Percentiles rank a stretch among this genome's conserved stretches.
Evolutionary conservation across 257 asterid species (phyloP).

Genomic region (Solanum dulcamara): DNA sequence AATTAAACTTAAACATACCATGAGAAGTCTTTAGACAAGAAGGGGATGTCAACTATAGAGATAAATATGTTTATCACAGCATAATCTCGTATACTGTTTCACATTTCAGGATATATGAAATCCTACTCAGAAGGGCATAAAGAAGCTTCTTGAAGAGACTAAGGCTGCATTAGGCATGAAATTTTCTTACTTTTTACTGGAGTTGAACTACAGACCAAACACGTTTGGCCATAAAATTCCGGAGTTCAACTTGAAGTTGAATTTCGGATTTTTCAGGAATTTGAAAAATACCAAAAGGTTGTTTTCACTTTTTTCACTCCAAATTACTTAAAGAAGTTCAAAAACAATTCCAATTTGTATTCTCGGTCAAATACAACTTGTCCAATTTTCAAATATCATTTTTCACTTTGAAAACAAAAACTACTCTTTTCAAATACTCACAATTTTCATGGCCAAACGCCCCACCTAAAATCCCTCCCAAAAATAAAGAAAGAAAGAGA

Average conservation of each 20-base stretch:
- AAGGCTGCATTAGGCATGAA: neutral
- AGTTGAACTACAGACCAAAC: neutral
- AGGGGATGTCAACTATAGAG: neutral
- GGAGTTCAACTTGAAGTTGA: neutral
- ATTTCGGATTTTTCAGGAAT: neutral
- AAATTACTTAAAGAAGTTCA: neutral
- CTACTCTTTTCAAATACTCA: neutral
- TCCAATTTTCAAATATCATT: neutral
- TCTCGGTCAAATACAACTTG: neutral
- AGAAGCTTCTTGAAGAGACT: neutral
- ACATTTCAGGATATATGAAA: neutral
- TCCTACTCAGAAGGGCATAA: neutral
- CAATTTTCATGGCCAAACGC: neutral
- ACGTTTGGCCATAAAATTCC: neutral
- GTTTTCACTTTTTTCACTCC: neutral
- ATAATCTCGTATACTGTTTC: neutral
- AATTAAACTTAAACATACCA: neutral
- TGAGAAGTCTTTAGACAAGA: neutral
- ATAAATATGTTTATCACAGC: neutral
- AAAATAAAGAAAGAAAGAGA: neutral
- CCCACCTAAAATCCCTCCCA: neutral
- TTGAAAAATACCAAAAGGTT: neutral
- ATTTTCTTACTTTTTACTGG: neutral
- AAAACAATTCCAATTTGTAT: neutral
- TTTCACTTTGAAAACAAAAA: neutral